These are phyloP conservation scores for Sphagnum tenellum DNA, from an alignment of 225 moss, liverwort and hornwort species.

Conservation along the genomic window DNA sequence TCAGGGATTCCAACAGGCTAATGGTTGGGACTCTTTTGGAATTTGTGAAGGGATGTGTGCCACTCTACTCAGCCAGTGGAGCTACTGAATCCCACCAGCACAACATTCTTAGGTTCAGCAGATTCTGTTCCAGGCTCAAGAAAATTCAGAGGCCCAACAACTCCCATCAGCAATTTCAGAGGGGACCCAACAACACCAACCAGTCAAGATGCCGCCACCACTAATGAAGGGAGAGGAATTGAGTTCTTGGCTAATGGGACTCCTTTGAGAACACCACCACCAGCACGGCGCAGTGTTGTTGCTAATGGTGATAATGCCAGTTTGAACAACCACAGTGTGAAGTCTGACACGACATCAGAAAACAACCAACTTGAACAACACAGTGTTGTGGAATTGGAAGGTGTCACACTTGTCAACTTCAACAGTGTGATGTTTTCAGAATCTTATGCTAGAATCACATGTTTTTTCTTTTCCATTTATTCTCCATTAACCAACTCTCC, in stretches of 20 bases:
- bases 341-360: constrained; percentile 12
- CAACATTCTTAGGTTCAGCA: constrained; percentile 46
- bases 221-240: too few relatives aligned
- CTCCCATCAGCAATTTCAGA: constrained; percentile 32
- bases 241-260: too few relatives aligned
- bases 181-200: constrained; percentile 36
- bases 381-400: constrained; percentile 63
- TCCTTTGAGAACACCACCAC: too few relatives aligned
- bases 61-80: constrained; percentile 92
- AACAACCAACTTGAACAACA: constrained; percentile 62
- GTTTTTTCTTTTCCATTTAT: too few relatives aligned
- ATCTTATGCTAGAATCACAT: too few relatives aligned
- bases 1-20: too few relatives aligned
- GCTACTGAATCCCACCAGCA: constrained; percentile 72
- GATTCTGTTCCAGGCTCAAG: constrained; percentile 61
- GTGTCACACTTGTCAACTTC: constrained; percentile 12
- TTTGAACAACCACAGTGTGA: too few relatives aligned
- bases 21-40: too few relatives aligned
- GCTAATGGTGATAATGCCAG: too few relatives aligned
- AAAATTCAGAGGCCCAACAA: constrained; percentile 27
- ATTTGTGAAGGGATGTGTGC: constrained; percentile 66
- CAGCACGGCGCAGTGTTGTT: too few relatives aligned
- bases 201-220: constrained; percentile 9
- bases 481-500: too few relatives aligned
- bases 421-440: too few relatives aligned